phyloP scores from a whole-genome alignment of 176 grass and related monocot species.

The Avena sativa region DNA sequence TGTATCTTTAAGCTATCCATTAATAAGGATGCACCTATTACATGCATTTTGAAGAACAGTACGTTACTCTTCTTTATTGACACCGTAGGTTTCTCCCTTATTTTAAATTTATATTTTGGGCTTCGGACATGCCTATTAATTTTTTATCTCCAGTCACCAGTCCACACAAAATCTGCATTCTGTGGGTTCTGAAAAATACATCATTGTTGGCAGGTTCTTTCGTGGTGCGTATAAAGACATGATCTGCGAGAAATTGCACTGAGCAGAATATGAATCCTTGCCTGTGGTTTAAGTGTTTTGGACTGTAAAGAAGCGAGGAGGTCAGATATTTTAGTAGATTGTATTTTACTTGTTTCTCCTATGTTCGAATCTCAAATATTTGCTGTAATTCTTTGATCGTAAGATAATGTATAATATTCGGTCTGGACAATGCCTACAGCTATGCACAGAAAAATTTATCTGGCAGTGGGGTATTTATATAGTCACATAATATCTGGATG shows the following conservation, averaged over 20 bases:
- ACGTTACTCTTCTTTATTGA: too few relatives aligned
- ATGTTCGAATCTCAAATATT: background rate
- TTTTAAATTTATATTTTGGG: too few relatives aligned
- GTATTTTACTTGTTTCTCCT: constrained; percentile 1
- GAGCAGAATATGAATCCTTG: constrained; percentile 17
- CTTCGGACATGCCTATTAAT: background rate
- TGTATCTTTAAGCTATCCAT: background rate
- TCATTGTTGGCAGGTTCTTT: constrained; percentile 63
- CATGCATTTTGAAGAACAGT: background rate
- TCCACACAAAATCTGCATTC: constrained; percentile 5
- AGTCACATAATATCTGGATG: background rate
- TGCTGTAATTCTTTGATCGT: constrained; percentile 14
- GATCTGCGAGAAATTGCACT: constrained; percentile 28
- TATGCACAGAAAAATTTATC: background rate
- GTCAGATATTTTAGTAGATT: background rate
- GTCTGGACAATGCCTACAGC: background rate
- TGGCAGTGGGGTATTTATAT: background rate
- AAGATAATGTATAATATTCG: constrained; percentile 6
- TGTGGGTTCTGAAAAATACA: constrained; percentile 26
- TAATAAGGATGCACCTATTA: constrained; percentile 6
- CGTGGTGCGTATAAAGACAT: constrained; percentile 75
- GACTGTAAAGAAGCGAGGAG: background rate
- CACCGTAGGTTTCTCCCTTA: too few relatives aligned
- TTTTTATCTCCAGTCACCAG: background rate
- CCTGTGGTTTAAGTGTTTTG: constrained; percentile 27